phyloP scores from a whole-genome alignment of 2,329 filamentous ascomycete genomes.

The Neofusicoccum laricinum region DNA sequence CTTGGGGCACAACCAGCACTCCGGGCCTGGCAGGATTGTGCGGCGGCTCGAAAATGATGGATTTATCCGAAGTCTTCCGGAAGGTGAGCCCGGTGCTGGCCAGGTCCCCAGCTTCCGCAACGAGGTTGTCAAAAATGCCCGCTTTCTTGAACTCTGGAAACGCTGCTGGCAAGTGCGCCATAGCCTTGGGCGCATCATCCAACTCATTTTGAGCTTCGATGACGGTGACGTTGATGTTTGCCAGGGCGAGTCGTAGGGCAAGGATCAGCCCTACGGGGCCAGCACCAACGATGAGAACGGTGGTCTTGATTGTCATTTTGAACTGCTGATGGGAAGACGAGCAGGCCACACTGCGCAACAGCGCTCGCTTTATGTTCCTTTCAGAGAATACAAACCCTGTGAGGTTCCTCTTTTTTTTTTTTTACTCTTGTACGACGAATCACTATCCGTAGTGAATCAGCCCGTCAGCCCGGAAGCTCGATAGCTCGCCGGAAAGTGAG shows the following conservation, averaged over 20 bases:
- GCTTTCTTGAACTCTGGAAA: slow-evolving; percentile 39
- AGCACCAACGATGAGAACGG: slow-evolving; percentile 39
- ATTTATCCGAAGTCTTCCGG: slow-evolving; percentile 19
- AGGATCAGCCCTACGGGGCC: slow-evolving; percentile 42
- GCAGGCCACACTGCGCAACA: background rate
- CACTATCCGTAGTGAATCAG: background rate
- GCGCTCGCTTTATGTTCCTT: too few relatives aligned
- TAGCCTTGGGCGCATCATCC: slow-evolving; percentile 37
- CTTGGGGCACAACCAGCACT: slow-evolving; percentile 31
- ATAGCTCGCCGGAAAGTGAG: background rate
- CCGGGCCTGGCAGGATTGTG: slow-evolving; percentile 20
- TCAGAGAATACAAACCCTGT: too few relatives aligned
- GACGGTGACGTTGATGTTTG: slow-evolving; percentile 27
- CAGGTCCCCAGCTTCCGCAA: slow-evolving; percentile 22
- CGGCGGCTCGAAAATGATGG: slow-evolving; percentile 26
- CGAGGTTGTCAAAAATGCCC: slow-evolving; percentile 35
- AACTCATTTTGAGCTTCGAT: slow-evolving; percentile 23
- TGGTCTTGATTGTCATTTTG: background rate
- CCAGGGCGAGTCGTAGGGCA: slow-evolving; percentile 37
- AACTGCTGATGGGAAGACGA: background rate
- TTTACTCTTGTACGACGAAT: background rate
- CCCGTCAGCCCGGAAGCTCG: background rate
- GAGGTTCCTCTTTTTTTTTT: background rate
- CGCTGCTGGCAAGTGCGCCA: slow-evolving; percentile 40
- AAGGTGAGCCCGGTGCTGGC: slow-evolving; percentile 29